Percentiles rank a stretch among this genome's conserved stretches.
Conservation (phyloP, 768 basidiomycete genomes). For the Hydnum rufescens region DNA sequence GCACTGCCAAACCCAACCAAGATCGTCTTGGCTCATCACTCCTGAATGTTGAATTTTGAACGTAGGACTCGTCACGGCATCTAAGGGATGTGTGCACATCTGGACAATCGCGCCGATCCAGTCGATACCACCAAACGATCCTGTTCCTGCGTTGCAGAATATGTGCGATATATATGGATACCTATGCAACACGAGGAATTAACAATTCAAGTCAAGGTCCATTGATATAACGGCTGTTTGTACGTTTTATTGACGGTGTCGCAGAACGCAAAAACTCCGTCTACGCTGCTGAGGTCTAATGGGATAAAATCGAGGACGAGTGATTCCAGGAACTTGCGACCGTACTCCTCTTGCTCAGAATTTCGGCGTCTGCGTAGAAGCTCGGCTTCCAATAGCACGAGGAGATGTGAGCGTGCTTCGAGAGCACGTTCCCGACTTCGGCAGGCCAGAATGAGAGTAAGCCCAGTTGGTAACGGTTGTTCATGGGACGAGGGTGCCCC, state of each 20-base stretch:
- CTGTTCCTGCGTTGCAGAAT: slow-evolving; percentile 61
- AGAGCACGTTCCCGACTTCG: slow-evolving; percentile 44
- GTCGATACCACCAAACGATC: slow-evolving; percentile 34
- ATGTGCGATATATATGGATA: slow-evolving; percentile 67
- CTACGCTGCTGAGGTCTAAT: slow-evolving; percentile 44
- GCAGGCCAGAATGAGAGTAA: slow-evolving; percentile 69
- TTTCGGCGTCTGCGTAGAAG: slow-evolving; percentile 19
- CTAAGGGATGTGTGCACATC: slow-evolving; percentile 26
- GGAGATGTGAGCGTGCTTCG: slow-evolving; percentile 35
- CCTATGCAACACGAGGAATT: slow-evolving; percentile 20
- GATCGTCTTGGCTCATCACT: slow-evolving; percentile 40
- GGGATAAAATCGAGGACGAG: slow-evolving; percentile 37
- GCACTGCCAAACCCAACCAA: slow-evolving; percentile 71
- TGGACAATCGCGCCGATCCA: slow-evolving; percentile 30
- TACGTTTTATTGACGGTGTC: slow-evolving; percentile 35
- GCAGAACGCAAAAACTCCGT: slow-evolving; percentile 42
- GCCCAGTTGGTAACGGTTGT: slow-evolving; percentile 18
- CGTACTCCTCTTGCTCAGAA: slow-evolving; percentile 28
- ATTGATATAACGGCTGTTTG: slow-evolving; percentile 10
- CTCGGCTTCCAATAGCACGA: slow-evolving; percentile 33
- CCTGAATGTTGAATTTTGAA: slow-evolving; percentile 41
- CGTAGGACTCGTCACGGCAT: slow-evolving; percentile 31
- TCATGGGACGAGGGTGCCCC: slow-evolving; percentile 9
- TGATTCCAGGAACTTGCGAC: slow-evolving; percentile 36
- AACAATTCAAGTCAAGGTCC: not conserved